Evolutionary conservation across 2,329 filamentous ascomycete species (phyloP).

Genomic region (Leptographium lundbergii): DNA sequence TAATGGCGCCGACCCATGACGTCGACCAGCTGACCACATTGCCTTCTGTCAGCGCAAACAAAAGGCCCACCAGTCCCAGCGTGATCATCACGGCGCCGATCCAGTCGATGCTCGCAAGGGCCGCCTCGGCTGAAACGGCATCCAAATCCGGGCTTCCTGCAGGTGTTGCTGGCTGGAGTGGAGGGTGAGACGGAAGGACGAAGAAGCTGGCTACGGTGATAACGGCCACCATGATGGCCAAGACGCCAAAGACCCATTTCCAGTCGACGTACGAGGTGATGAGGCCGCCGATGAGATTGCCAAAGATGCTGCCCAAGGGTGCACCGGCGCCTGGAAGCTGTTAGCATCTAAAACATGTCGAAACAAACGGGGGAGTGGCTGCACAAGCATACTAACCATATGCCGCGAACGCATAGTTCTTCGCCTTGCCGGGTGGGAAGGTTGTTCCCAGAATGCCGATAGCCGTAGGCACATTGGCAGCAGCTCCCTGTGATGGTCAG

Average conservation of each 20-base stretch:
- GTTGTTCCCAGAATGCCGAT: conserved; percentile 58
- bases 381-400: conserved; percentile 25
- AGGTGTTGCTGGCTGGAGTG: conserved; percentile 7
- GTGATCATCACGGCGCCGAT: conserved; percentile 52
- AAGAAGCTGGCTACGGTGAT: conserved; percentile 45
- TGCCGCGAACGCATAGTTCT: conserved; percentile 57
- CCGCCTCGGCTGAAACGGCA: conserved; percentile 17
- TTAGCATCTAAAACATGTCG: background rate
- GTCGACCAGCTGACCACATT: conserved; percentile 56
- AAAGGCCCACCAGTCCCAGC: conserved; percentile 44
- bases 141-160: conserved; percentile 5
- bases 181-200: conserved; percentile 36
- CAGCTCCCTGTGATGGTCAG: conserved; percentile 34
- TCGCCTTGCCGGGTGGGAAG: conserved; percentile 53
- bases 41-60: conserved; percentile 56
- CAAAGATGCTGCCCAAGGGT: conserved; percentile 50
- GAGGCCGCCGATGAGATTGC: conserved; percentile 51
- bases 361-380: too few relatives aligned
- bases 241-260: conserved; percentile 56
- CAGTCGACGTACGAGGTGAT: conserved; percentile 50
- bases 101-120: conserved; percentile 42
- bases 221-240: conserved; percentile 44
- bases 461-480: conserved; percentile 57
- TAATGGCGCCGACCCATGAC: conserved; percentile 47
- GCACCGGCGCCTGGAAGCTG: conserved; percentile 40